These are phyloP conservation scores for Phytophthora vignae DNA, from an alignment of 352 stramenopile genomes.

Conservation along the genomic window DNA sequence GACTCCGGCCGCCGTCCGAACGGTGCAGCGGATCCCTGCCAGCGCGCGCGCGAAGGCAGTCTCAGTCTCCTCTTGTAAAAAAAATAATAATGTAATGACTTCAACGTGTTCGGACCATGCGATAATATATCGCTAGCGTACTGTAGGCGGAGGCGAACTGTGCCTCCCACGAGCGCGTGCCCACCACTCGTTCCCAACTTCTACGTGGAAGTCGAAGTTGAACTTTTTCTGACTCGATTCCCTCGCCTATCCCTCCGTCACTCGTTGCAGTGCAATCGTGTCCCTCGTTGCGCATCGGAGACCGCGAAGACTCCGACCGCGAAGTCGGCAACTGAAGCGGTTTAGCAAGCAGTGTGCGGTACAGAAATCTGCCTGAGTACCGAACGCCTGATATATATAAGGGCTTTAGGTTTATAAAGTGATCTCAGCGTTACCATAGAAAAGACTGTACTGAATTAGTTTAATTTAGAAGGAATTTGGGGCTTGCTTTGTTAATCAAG, in stretches of 20 bases:
- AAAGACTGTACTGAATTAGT: no score
- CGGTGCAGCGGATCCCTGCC: constrained; percentile 22
- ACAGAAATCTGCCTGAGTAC: no score
- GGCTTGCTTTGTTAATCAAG: no score
- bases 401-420: no score
- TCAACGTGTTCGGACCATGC: constrained; percentile 5
- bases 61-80: background rate
- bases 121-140: constrained; percentile 16
- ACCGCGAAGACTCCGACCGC: no score
- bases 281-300: no score
- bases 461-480: no score
- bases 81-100: background rate
- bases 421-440: no score
- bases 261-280: constrained; percentile 1
- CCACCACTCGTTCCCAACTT: constrained; percentile 27
- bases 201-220: constrained; percentile 14
- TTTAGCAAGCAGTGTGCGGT: constrained; percentile 13
- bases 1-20: constrained; percentile 1
- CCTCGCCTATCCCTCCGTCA: constrained; percentile 28
- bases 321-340: background rate
- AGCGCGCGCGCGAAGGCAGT: background rate
- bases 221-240: constrained; percentile 19
- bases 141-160: constrained; percentile 23
- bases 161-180: background rate
- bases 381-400: no score